Conservation (phyloP, 495 filamentous ascomycete species). For the Aspergillus baeticus region DNA sequence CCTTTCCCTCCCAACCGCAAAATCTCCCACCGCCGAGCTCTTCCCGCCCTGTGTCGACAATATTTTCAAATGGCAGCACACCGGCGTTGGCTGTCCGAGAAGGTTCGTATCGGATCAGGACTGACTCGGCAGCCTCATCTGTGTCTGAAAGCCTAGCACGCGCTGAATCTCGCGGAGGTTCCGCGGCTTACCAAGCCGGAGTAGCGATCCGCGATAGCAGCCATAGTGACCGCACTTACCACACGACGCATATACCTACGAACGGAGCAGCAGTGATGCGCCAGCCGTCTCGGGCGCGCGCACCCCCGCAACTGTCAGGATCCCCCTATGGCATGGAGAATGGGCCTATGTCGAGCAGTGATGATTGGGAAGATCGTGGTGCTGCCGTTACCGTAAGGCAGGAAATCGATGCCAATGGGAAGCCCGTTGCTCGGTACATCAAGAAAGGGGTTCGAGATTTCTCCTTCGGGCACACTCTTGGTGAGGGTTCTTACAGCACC, state of each 20-base stretch:
- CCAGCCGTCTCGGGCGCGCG: constrained; percentile 43
- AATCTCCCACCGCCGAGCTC: constrained; percentile 36
- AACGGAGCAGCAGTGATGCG: constrained; percentile 56
- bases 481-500: constrained; percentile 97
- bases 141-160: constrained; percentile 54
- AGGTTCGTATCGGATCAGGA: constrained; percentile 56
- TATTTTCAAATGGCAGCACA: constrained; percentile 50
- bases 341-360: constrained; percentile 66
- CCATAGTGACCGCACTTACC: constrained; percentile 66
- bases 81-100: constrained; percentile 43
- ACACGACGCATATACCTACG: constrained; percentile 52
- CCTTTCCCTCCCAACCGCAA: constrained; percentile 44
- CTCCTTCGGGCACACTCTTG: constrained; percentile 85
- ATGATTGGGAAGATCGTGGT: constrained; percentile 94
- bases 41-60: constrained; percentile 53
- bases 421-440: constrained; percentile 74
- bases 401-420: constrained; percentile 80
- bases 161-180: constrained; percentile 61
- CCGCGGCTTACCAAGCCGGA: constrained; percentile 59
- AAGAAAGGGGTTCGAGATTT: constrained; percentile 99
- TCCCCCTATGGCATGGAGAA: constrained; percentile 63
- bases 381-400: constrained; percentile 76
- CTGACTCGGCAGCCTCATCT: constrained; percentile 64
- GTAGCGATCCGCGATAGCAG: constrained; percentile 68
- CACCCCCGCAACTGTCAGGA: constrained; percentile 54